Conservation (phyloP, 371 early-diverging fungal species). For the Mucor mucedo region DNA sequence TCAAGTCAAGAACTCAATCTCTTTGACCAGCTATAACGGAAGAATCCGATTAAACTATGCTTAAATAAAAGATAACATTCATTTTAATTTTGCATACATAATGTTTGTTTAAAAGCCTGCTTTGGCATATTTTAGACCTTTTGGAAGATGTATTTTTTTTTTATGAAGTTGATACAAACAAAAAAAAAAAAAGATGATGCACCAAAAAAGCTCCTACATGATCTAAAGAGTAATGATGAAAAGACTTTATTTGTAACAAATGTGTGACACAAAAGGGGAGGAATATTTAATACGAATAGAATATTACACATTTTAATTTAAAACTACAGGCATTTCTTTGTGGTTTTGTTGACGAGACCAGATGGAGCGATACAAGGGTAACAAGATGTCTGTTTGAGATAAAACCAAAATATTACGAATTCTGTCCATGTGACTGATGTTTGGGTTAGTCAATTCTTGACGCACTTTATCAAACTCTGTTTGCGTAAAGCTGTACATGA, state of each 20-base stretch:
- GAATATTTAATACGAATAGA: background rate
- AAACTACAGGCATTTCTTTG: background rate
- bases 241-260: background rate
- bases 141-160: too few relatives aligned
- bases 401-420: conserved; percentile 24
- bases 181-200: too few relatives aligned
- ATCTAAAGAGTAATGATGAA: too few relatives aligned
- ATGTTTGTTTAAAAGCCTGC: background rate
- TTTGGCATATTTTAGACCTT: background rate
- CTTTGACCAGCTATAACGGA: conserved; percentile 4
- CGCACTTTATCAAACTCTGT: conserved; percentile 28
- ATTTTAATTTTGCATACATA: background rate
- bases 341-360: conserved; percentile 2
- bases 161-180: too few relatives aligned
- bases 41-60: conserved; percentile 1
- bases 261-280: background rate
- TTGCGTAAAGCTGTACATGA: conserved; percentile 24
- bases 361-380: conserved; percentile 20
- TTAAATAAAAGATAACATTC: background rate
- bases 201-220: background rate
- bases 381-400: conserved; percentile 28
- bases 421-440: conserved; percentile 26
- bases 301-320: background rate
- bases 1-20: conserved; percentile 6
- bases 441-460: conserved; percentile 25